These are phyloP conservation scores for Lachancea lanzarotensis DNA, from an alignment of 805 yeast genomes.

Conservation along the genomic window DNA sequence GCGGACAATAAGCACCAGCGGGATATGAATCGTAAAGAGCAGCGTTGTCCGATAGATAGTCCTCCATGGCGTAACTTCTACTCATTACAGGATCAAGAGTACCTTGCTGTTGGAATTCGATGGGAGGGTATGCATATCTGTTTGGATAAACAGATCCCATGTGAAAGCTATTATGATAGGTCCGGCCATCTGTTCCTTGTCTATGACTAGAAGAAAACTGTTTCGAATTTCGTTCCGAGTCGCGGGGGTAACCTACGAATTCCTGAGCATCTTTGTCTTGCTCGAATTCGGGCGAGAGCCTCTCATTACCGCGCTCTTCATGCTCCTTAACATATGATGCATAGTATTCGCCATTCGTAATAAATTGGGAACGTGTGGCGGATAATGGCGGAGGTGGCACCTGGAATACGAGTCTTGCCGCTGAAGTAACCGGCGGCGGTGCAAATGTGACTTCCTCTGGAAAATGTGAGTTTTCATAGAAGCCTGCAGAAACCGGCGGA, in stretches of 20 bases:
- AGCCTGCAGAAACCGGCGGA: conserved; percentile 11
- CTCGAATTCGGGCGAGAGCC: conserved; percentile 5
- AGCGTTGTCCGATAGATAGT: conserved; percentile 18
- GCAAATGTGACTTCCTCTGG: conserved; percentile 8
- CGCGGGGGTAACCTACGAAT: conserved; percentile 7
- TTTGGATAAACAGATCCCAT: conserved; percentile 8
- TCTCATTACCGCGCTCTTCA: conserved; percentile 10
- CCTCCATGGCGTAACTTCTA: conserved; percentile 12
- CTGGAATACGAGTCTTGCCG: conserved; percentile 6
- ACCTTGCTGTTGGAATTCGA: conserved; percentile 8
- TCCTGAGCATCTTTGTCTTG: conserved; percentile 8
- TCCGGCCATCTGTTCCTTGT: conserved; percentile 7
- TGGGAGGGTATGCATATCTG: conserved; percentile 8
- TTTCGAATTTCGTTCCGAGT: conserved; percentile 10
- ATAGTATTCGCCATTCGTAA: conserved; percentile 25
- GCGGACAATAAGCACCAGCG: conserved; percentile 17
- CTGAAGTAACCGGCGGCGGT: conserved; percentile 5
- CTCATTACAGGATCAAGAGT: conserved; percentile 6
- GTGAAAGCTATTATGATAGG: conserved; percentile 1
- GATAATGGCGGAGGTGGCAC: conserved; percentile 18
- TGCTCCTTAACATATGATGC: conserved; percentile 10
- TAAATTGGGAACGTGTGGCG: conserved; percentile 17
- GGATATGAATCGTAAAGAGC: conserved; percentile 13
- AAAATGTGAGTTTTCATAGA: conserved; percentile 10
- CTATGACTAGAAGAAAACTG: conserved; percentile 1